Conservation (phyloP, 2,329 filamentous ascomycete species). For the Lachnellula arida region DNA sequence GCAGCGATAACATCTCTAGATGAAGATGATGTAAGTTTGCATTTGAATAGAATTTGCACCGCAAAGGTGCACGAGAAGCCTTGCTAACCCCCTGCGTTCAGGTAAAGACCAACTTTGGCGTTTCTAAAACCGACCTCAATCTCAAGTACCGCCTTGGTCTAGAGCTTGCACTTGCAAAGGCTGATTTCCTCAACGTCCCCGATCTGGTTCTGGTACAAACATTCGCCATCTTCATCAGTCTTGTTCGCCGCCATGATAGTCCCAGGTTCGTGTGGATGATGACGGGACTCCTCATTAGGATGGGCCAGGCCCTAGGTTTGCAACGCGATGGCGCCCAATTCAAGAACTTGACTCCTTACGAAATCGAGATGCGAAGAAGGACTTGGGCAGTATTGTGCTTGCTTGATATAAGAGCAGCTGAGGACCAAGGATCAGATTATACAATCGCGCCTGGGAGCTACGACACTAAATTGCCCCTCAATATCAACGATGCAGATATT, state of each 20-base stretch:
- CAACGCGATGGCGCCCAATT: constrained; percentile 35
- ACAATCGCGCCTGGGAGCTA: constrained; percentile 40
- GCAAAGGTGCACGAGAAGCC: neutral
- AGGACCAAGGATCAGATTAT: constrained; percentile 45
- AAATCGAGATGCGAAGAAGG: constrained; percentile 48
- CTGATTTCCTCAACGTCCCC: constrained; percentile 55
- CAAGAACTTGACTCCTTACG: constrained; percentile 18
- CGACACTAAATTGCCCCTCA: constrained; percentile 45
- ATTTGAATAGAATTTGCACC: neutral
- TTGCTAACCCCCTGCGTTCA: constrained; percentile 24
- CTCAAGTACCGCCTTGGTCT: constrained; percentile 41
- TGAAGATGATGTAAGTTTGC: constrained; percentile 46
- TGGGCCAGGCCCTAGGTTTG: constrained; percentile 40
- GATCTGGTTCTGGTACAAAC: constrained; percentile 59
- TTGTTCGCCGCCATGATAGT: constrained; percentile 48
- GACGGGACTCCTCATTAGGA: constrained; percentile 54
- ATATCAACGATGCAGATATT: constrained; percentile 43
- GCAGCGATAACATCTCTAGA: constrained; percentile 52
- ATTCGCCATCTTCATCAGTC: constrained; percentile 51
- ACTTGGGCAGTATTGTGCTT: constrained; percentile 48
- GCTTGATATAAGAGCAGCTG: constrained; percentile 44
- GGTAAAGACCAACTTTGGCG: constrained; percentile 43
- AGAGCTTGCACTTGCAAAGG: constrained; percentile 57
- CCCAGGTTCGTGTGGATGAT: constrained; percentile 57
- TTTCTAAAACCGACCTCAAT: constrained; percentile 41